These are phyloP conservation scores for Marasmius fiardii DNA, from an alignment of 1,284 basidiomycete species.

Conservation along the genomic window DNA sequence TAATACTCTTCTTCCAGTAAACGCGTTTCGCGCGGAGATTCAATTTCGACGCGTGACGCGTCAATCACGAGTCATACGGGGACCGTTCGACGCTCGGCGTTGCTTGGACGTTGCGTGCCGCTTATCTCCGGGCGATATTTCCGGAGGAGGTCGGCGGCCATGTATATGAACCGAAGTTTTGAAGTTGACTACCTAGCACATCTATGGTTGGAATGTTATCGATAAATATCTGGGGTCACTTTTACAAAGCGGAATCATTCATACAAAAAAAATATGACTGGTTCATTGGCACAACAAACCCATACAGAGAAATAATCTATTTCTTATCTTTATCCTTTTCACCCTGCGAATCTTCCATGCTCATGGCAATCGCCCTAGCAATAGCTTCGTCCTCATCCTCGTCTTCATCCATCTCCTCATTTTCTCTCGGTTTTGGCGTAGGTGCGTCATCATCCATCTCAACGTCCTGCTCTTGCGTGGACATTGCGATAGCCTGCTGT, in stretches of 20 bases:
- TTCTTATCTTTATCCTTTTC: slow-evolving; percentile 24
- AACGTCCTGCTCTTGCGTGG: slow-evolving; percentile 47
- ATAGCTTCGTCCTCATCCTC: slow-evolving; percentile 54
- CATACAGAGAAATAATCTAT: neutral
- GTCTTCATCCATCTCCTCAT: slow-evolving; percentile 31
- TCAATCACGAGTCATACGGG: too few relatives aligned
- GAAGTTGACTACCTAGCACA: too few relatives aligned
- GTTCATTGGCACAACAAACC: neutral
- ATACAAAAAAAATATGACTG: neutral
- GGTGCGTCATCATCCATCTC: slow-evolving; percentile 26
- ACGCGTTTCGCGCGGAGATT: too few relatives aligned
- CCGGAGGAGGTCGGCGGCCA: too few relatives aligned
- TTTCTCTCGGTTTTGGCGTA: slow-evolving; percentile 11
- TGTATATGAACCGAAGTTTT: too few relatives aligned
- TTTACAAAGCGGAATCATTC: too few relatives aligned
- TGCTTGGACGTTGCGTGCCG: too few relatives aligned
- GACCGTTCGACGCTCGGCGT: neutral
- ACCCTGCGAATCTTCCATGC: slow-evolving; percentile 45
- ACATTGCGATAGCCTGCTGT: slow-evolving; percentile 60
- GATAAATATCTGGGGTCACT: too few relatives aligned
- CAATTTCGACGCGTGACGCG: too few relatives aligned
- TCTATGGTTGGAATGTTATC: too few relatives aligned
- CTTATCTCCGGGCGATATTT: too few relatives aligned
- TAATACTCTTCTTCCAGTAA: too few relatives aligned
- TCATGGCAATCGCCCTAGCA: slow-evolving; percentile 57